Conservation (phyloP, 2,329 filamentous ascomycete species). For the Cordyceps pruinosa region DNA sequence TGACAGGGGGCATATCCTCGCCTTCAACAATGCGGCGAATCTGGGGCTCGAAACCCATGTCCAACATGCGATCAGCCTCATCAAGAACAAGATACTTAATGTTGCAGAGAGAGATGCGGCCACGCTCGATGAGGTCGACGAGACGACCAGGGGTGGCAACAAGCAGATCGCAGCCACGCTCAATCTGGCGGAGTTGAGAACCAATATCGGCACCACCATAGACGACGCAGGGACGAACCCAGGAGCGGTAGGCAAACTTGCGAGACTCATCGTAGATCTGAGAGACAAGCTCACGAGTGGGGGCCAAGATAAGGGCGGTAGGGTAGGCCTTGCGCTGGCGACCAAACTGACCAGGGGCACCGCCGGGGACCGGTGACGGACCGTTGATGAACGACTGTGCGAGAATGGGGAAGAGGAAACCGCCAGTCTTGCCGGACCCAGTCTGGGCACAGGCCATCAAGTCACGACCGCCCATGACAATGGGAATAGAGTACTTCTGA, state of each 20-base stretch:
- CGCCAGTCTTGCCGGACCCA: slow-evolving; percentile 98
- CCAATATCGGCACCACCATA: slow-evolving; percentile 99
- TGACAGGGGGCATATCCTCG: slow-evolving; percentile 88
- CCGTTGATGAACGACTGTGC: slow-evolving; percentile 95
- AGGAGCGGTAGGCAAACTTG: slow-evolving; percentile 98
- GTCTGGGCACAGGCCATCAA: slow-evolving; percentile 99
- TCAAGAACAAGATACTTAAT: slow-evolving; percentile 99
- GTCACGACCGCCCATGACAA: slow-evolving; percentile 95
- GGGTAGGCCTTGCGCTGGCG: slow-evolving; percentile 97
- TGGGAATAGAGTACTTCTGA: slow-evolving; percentile 98
- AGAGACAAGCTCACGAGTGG: slow-evolving; percentile 95
- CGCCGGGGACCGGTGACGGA: slow-evolving; percentile 61
- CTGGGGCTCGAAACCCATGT: slow-evolving; percentile 99
- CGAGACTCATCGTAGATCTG: slow-evolving; percentile 97
- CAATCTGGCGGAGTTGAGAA: slow-evolving; percentile 95
- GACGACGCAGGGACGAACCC: slow-evolving; percentile 96
- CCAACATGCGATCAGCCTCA: slow-evolving; percentile 99
- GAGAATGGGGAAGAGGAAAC: slow-evolving; percentile 97
- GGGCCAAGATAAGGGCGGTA: slow-evolving; percentile 89
- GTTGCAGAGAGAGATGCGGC: slow-evolving; percentile 92
- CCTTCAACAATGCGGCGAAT: slow-evolving; percentile 97
- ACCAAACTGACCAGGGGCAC: slow-evolving; percentile 65
- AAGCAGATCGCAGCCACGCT: slow-evolving; percentile 91
- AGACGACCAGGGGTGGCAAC: slow-evolving; percentile 96
- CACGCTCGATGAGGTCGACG: slow-evolving; percentile 96